phyloP scores from a whole-genome alignment of 2,329 filamentous ascomycete genomes.

The Neofusicoccum cordaticola region DNA sequence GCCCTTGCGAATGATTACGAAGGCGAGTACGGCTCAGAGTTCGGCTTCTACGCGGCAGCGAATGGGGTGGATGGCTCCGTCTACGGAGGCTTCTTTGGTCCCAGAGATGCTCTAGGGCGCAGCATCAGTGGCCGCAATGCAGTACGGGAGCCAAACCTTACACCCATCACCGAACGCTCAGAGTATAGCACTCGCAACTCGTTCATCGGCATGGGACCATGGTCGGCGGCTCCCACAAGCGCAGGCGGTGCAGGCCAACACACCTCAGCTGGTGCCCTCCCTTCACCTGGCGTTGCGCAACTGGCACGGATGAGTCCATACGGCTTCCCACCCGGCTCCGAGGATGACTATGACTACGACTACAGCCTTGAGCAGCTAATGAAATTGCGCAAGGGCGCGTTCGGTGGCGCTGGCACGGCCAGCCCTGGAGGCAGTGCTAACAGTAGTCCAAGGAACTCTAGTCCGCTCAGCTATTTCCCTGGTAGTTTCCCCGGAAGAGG shows the following conservation, averaged over 20 bases:
- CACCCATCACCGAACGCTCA: slow-evolving; percentile 91
- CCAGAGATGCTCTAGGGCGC: slow-evolving; percentile 61
- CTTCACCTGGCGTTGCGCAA: slow-evolving; percentile 74
- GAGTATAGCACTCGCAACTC: slow-evolving; percentile 96
- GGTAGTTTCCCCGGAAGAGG: background rate
- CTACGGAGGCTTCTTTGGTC: slow-evolving; percentile 87
- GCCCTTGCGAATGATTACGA: slow-evolving; percentile 89
- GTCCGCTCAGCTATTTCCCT: slow-evolving; percentile 17
- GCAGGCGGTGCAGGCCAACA: background rate
- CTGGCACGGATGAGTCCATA: slow-evolving; percentile 59
- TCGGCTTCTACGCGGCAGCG: slow-evolving; percentile 79
- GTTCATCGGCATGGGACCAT: slow-evolving; percentile 66
- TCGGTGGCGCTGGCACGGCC: slow-evolving; percentile 60
- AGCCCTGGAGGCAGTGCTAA: slow-evolving; percentile 50
- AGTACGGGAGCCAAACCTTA: slow-evolving; percentile 82
- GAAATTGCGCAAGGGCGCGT: slow-evolving; percentile 70
- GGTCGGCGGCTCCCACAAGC: slow-evolving; percentile 38
- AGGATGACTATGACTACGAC: slow-evolving; percentile 61
- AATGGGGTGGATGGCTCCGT: slow-evolving; percentile 59
- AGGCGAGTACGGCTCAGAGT: slow-evolving; percentile 93
- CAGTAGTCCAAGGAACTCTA: slow-evolving; percentile 37
- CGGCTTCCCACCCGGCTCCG: slow-evolving; percentile 47
- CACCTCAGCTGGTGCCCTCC: slow-evolving; percentile 47
- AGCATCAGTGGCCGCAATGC: slow-evolving; percentile 64
- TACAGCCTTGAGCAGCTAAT: slow-evolving; percentile 72